Conservation (phyloP, 768 basidiomycete genomes). For the Lactifluus echinatus region DNA sequence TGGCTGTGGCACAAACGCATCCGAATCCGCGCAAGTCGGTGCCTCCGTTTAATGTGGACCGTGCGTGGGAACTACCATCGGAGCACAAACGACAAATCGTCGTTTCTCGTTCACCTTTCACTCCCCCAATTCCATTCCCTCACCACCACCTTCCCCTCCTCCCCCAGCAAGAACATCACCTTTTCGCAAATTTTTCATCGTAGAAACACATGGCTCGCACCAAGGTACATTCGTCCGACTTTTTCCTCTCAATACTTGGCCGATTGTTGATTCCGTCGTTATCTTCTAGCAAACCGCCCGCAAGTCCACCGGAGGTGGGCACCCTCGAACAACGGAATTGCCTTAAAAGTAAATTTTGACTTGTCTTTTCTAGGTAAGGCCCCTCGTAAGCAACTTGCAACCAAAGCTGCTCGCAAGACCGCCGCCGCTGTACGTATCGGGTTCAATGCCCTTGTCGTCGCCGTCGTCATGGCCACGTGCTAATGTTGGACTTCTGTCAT, state of each 20-base stretch:
- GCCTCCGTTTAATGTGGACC: conserved; percentile 15
- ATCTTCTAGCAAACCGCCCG: conserved; percentile 86
- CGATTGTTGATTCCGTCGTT: conserved; percentile 21
- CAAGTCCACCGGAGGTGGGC: conserved; percentile 93
- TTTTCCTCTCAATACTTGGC: conserved; percentile 1
- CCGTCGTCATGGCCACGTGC: conserved; percentile 14
- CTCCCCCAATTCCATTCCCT: conserved; percentile 7
- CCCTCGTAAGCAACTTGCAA: conserved; percentile 90
- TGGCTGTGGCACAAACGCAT: conserved; percentile 21
- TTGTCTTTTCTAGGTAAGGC: conserved; percentile 55
- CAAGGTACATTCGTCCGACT: conserved; percentile 43
- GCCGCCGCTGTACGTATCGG: conserved; percentile 51
- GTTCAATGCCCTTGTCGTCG: conserved; percentile 5
- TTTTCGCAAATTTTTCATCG: conserved; percentile 15
- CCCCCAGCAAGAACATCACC: conserved; percentile 5
- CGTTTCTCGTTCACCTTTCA: conserved; percentile 17
- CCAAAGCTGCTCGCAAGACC: conserved; percentile 91
- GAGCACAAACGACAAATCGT: conserved; percentile 22
- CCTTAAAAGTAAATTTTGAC: conserved; percentile 22
- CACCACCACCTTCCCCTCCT: conserved; percentile 19
- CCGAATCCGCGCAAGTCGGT: conserved; percentile 19
- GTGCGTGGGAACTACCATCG: conserved; percentile 21
- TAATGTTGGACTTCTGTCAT: background rate
- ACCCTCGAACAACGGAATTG: conserved; percentile 22
- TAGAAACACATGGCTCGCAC: conserved; percentile 68